Evolutionary conservation across 2,329 filamentous ascomycete genomes (phyloP).

Genomic region (Fusarium sp.): DNA sequence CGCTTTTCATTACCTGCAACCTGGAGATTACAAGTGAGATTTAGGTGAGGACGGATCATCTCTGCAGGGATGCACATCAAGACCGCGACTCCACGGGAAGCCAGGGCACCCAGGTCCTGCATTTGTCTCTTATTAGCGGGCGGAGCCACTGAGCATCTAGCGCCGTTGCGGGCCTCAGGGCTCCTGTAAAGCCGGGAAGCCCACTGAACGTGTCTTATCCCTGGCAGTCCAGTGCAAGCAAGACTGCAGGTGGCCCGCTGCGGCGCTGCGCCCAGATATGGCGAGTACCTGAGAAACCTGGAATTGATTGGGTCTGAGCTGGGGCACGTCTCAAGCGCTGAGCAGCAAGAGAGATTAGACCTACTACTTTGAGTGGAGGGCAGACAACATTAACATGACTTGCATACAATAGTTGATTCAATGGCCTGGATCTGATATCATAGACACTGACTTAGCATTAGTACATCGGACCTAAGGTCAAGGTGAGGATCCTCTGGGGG

Average conservation of each 20-base stretch:
- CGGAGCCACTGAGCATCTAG: slow-evolving; percentile 44
- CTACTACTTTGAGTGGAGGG: slow-evolving; percentile 42
- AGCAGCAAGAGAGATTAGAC: slow-evolving; percentile 43
- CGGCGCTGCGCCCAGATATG: slow-evolving; percentile 24
- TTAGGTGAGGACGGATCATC: slow-evolving; percentile 49
- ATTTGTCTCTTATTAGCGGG: slow-evolving; percentile 43
- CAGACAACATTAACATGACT: slow-evolving; percentile 38
- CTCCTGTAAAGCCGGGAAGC: slow-evolving; percentile 35
- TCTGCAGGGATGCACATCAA: slow-evolving; percentile 50
- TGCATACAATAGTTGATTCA: slow-evolving; percentile 43
- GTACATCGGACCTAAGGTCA: slow-evolving; percentile 2
- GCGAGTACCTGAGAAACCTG: slow-evolving; percentile 28
- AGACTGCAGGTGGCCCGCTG: slow-evolving; percentile 27
- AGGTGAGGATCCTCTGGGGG: neutral
- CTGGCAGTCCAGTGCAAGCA: slow-evolving; percentile 13
- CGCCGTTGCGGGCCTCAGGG: slow-evolving; percentile 42
- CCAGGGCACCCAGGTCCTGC: slow-evolving; percentile 39
- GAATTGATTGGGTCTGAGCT: slow-evolving; percentile 40
- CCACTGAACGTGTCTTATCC: slow-evolving; percentile 19
- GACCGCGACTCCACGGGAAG: slow-evolving; percentile 30
- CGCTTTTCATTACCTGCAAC: slow-evolving; percentile 26
- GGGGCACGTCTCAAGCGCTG: slow-evolving; percentile 42
- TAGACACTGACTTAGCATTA: slow-evolving; percentile 22
- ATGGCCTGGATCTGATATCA: slow-evolving; percentile 32
- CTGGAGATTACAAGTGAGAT: slow-evolving; percentile 50